Evolutionary conservation across 768 basidiomycete genomes (phyloP).

Genomic region (Paxillus involutus): DNA sequence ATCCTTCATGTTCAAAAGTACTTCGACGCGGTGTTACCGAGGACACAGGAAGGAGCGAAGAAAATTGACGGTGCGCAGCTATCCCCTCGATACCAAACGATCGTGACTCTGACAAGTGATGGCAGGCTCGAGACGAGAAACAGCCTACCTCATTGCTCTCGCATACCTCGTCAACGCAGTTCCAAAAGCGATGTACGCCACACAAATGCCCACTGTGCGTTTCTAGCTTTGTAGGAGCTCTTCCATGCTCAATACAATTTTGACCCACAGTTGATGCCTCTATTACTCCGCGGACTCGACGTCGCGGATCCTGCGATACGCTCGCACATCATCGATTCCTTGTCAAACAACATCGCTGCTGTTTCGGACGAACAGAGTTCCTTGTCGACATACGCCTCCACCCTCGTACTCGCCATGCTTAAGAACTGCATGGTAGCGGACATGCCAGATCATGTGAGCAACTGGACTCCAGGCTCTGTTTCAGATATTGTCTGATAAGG

Average conservation of each 20-base stretch:
- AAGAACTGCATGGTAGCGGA: constrained; percentile 53
- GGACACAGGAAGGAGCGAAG: constrained; percentile 67
- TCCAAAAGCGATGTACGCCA: constrained; percentile 71
- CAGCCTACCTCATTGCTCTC: constrained; percentile 79
- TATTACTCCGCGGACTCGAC: constrained; percentile 82
- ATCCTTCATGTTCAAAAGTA: constrained; percentile 76
- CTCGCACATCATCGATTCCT: constrained; percentile 75
- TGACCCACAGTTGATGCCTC: constrained; percentile 73
- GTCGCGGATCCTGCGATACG: constrained; percentile 74
- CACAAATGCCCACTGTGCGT: constrained; percentile 63
- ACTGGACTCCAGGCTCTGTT: background rate
- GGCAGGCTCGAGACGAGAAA: constrained; percentile 53
- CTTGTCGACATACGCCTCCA: constrained; percentile 68
- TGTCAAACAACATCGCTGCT: constrained; percentile 68
- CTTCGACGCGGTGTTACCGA: constrained; percentile 69
- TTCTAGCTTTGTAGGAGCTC: background rate
- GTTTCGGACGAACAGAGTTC: constrained; percentile 46
- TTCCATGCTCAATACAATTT: background rate
- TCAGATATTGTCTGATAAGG: background rate
- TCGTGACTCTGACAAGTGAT: background rate
- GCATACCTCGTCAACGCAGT: constrained; percentile 77
- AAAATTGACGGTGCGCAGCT: constrained; percentile 47
- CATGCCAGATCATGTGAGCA: constrained; percentile 56
- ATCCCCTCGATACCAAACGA: background rate
- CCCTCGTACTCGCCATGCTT: constrained; percentile 71